Base-by-base conservation (phyloP, 805 yeast genomes). In the Starmera dryadoides region DNA sequence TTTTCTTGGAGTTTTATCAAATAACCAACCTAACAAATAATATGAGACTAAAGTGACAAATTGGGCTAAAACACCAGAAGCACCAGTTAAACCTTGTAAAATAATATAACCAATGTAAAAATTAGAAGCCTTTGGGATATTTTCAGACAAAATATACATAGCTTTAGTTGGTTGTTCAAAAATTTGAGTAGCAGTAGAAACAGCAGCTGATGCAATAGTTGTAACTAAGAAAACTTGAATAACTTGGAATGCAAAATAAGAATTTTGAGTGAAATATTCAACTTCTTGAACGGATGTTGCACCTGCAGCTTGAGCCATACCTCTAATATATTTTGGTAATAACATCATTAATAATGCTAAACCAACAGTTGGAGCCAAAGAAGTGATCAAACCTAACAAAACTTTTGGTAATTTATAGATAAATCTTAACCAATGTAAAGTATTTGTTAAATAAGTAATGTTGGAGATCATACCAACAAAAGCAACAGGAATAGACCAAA, bases 401-500 rank as follows among this genome's bases (percentile, higher is more conserved):
- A 38, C 55, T 2, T 53, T 36, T 12, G 88, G 88, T 45, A 81
- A 55, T 0, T 71, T 63, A 46, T 77, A 65, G 44, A 83, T 75
- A 48, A 77, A 82, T 14, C 54, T 58, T 45, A 83, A 67, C 62
- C 76, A 75, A 19, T 58, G 74, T 26, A 79, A 49, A 45, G 74
- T 73, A 41, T 77, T 66, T 6, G 80, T 80, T 52, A 83, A 64
- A 49, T 72, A 72, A 16, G 81, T 75, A 45, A 83, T 62, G 52
- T 82, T 82, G 3, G 89, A 81, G 42, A 83, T 67, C 53, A 79
- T 55, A 71, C 89, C 89, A 35, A 83, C 87, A 56, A 83, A 78
- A 3, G 89, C 81, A 31, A 81, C 87, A 12, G 91, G 91, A 46
- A 82, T 61, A 41, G 89, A 72, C 94, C 94, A 84, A 48, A 79